phyloP scores from a whole-genome alignment of 148 eudicot genomes.

The Rheum nobile region DNA sequence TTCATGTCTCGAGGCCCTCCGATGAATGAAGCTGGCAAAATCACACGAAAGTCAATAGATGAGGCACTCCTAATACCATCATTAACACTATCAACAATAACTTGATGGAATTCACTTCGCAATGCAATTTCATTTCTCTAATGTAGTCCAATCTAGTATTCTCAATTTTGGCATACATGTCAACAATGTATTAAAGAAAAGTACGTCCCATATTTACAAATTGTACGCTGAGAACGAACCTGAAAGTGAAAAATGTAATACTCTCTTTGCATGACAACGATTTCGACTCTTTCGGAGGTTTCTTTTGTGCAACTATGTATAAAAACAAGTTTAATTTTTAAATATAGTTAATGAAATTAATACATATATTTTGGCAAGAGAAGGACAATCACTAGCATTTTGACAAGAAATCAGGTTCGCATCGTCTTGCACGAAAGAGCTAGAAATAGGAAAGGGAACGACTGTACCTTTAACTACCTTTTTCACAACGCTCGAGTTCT shows the following conservation, averaged over 20 bases:
- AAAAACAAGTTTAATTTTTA: no score
- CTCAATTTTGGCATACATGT: not conserved
- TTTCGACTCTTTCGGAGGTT: not conserved
- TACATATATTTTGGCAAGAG: no score
- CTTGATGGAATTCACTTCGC: not conserved
- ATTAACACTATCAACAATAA: not conserved
- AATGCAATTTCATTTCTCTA: not conserved
- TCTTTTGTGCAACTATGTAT: no score
- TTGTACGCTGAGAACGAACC: not conserved
- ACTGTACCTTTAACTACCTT: no score
- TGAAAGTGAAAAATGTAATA: not conserved
- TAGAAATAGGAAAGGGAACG: no score
- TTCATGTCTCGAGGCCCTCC: not conserved
- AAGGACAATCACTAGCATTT: no score
- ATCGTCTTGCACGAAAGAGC: no score
- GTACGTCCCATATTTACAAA: not conserved
- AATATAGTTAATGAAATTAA: no score
- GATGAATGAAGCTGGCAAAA: not conserved
- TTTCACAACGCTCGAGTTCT: no score
- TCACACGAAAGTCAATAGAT: not conserved
- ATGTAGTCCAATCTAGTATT: not conserved
- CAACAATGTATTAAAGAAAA: not conserved
- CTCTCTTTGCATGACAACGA: not conserved
- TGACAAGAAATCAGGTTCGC: no score
- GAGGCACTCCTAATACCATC: not conserved